Conservation (phyloP, 352 stramenopile genomes). For the Pythium phragmitis region DNA sequence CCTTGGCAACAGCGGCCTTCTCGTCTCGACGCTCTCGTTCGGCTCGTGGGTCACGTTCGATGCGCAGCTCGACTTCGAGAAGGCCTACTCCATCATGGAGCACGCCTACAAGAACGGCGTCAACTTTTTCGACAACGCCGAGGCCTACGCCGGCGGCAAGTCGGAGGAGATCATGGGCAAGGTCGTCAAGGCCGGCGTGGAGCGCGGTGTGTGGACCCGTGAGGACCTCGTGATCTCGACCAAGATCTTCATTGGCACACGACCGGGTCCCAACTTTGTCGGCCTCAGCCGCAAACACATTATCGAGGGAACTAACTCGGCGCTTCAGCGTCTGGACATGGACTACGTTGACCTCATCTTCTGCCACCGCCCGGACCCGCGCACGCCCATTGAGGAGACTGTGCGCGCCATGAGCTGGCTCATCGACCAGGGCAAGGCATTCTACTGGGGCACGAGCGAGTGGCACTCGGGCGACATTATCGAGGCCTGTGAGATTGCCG, state of each 20-base stretch:
- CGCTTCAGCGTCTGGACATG: slow-evolving; percentile 48
- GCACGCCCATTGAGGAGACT: slow-evolving; percentile 23
- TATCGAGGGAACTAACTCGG: slow-evolving; percentile 41
- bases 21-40: slow-evolving; percentile 50
- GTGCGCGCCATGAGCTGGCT: slow-evolving; percentile 29
- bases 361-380: slow-evolving; percentile 56
- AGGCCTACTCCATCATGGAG: slow-evolving; percentile 49
- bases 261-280: slow-evolving; percentile 29
- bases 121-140: slow-evolving; percentile 71
- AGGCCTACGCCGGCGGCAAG: slow-evolving; percentile 43
- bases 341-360: slow-evolving; percentile 69
- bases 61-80: slow-evolving; percentile 42
- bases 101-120: slow-evolving; percentile 54
- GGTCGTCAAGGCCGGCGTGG: slow-evolving; percentile 43
- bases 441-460: slow-evolving; percentile 60
- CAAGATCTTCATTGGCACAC: slow-evolving; percentile 57
- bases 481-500: slow-evolving; percentile 49
- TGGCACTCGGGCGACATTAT: slow-evolving; percentile 67
- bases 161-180: slow-evolving; percentile 48
- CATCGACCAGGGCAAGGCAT: slow-evolving; percentile 19
- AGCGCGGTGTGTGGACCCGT: slow-evolving; percentile 37
- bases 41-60: slow-evolving; percentile 49
- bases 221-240: slow-evolving; percentile 66
- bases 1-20: slow-evolving; percentile 43
- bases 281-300: slow-evolving; percentile 28